Evolutionary conservation across 257 asterid species (phyloP), one percentile per base, ranked within the genome.

Genomic region (Solanum pennellii): DNA sequence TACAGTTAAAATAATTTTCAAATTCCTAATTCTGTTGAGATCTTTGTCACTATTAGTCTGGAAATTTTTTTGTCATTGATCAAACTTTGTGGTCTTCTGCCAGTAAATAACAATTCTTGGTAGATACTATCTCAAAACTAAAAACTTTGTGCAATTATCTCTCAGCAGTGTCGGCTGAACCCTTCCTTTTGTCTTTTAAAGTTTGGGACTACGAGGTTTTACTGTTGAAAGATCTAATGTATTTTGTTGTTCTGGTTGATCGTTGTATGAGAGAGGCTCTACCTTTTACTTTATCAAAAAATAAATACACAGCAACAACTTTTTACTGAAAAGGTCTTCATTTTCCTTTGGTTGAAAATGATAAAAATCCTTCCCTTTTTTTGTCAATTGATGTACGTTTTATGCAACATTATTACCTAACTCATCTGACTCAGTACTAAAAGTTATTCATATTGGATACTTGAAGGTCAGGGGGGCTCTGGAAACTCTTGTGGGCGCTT

Each of bases 391-490:
- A 47, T 49, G 85, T 21, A 21, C 4, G 6, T 31, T 49, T 82
- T 47, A 82, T 49, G 85, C 85, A 82, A 68, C 76, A 82, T 75
- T 88, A 56, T 59, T 20, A 87, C 83, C 39, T 20, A 49, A 29
- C 69, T 27, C n/a, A 25, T 76, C 85, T 52, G 75, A 82, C 41
- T 84, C 88, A 66, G 87, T 71, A 35, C 80, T 89, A 37, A 87
- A 72, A 18, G 18, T 18, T 82, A 79, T 52, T 90, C 89, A 29
- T 87, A 31, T 75, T 92, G 80, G 85, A 60, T 88, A 62, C 90
- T 77, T 90, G 89, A 92, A 97, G 99, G 97, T 97, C 86, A 94
- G 98, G 44, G 98, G 99, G 87, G 94, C 98, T 82, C 89, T 96
- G 27, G 98, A 96, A 92, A 95, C 98, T 91, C 91, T 96, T 88